Evolutionary conservation across 495 filamentous ascomycete species (phyloP), one percentile per base, ranked within the genome.

Genomic region (Staphylotrichum longicolle): DNA sequence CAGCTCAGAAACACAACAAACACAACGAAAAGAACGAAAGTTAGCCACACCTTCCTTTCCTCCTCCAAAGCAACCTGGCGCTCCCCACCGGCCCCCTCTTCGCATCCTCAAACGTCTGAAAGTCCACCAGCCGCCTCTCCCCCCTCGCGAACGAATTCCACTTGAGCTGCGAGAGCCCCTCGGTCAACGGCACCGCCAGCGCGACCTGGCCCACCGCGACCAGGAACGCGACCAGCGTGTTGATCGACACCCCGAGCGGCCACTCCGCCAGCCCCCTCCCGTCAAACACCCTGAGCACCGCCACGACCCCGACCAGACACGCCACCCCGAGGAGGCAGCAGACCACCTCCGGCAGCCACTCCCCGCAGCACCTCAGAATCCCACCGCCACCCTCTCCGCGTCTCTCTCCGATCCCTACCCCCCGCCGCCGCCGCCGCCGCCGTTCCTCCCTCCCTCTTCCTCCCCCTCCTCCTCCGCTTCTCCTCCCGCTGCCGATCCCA

Each of bases 231-330:
- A 83, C 52, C 32, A 82, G 57, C 1, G 79, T 70, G 64, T 82
- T 82, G 45, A 82, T 73, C 1, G 77, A 78, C 41, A 82, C 77
- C 14, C 70, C 68, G 52, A 79, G 65, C 1, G 77, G 77, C 77
- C 76, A 81, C 20, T 76, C 70, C 0, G 75, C 66, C 55, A 78
- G 63, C n/a, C 70, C 63, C 27, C 68, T 61, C 32, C 74, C 74
- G 41, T 83, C 72, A 47, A 74, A 81, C 2, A 64, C 54, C 46
- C 65, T 70, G 46, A 80, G 67, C 5, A 77, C 67, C 6, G 68
- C 64, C 27, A 75, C 60, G 14, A 79, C 75, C 3, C 67, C 69
- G 7, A 65, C 63, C 4, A 70, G 42, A 40, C 65, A 69, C 9
- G 65, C 47, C 14, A 71, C 37, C 48, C 70, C 66, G n/a, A 68